Conservation (phyloP, 2,329 filamentous ascomycete genomes). For the Penicillium psychrosexuale region DNA sequence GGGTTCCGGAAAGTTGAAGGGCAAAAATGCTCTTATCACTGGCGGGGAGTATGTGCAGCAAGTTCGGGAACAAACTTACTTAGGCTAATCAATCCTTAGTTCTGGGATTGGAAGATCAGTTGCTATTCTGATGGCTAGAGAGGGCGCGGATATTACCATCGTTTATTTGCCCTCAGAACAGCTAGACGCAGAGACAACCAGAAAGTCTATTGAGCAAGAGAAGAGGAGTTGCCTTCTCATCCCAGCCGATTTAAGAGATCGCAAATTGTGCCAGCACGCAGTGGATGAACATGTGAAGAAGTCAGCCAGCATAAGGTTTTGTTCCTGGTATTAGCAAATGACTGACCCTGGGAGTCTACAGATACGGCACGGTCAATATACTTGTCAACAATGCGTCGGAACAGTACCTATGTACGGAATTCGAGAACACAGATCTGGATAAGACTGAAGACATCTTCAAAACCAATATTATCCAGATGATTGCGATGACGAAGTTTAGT, state of each 20-base stretch:
- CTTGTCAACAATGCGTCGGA: constrained; percentile 60
- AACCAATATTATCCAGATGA: constrained; percentile 57
- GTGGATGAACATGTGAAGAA: constrained; percentile 55
- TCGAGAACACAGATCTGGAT: constrained; percentile 48
- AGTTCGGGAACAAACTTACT: constrained; percentile 57
- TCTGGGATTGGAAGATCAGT: constrained; percentile 15
- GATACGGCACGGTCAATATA: constrained; percentile 47
- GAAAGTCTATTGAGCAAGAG: constrained; percentile 9
- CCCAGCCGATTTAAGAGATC: constrained; percentile 10
- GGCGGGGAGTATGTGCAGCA: constrained; percentile 53
- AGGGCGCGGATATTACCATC: constrained; percentile 17
- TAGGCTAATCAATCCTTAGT: constrained; percentile 43
- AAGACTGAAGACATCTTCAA: constrained; percentile 57
- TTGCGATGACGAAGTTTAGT: constrained; percentile 58
- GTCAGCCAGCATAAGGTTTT: constrained; percentile 33
- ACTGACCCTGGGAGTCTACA: constrained; percentile 49
- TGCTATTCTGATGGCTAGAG: constrained; percentile 15
- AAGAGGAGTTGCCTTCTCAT: constrained; percentile 9
- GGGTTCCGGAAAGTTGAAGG: constrained; percentile 51
- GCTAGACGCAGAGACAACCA: constrained; percentile 11
- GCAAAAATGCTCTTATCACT: constrained; percentile 54
- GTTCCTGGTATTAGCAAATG: constrained; percentile 36
- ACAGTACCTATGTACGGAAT: constrained; percentile 54
- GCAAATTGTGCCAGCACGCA: constrained; percentile 45
- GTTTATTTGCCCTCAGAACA: constrained; percentile 12